Evolutionary conservation across 2,329 filamentous ascomycete species (phyloP).

Genomic region (Fusarium sp.): DNA sequence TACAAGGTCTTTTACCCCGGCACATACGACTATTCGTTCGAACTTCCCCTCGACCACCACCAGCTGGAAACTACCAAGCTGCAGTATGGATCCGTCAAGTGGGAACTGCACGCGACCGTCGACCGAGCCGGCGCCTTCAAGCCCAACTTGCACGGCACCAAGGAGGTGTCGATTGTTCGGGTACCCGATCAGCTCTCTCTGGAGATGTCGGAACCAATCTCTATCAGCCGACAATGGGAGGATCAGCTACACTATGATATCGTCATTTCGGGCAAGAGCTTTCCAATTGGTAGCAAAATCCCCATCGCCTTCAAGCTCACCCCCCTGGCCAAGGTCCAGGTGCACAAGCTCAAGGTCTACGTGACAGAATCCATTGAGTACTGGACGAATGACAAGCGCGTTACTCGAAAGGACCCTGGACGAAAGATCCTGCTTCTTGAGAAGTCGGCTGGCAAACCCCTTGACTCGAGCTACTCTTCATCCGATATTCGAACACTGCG

Average conservation of each 20-base stretch:
- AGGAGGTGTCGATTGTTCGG: conserved; percentile 87
- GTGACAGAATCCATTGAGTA: conserved; percentile 94
- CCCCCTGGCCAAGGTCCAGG: conserved; percentile 92
- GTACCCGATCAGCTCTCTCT: conserved; percentile 90
- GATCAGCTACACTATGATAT: conserved; percentile 97
- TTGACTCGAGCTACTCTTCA: conserved; percentile 80
- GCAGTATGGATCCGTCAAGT: conserved; percentile 88
- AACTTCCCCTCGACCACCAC: conserved; percentile 90
- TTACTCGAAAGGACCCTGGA: conserved; percentile 87
- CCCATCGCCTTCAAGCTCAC: conserved; percentile 96
- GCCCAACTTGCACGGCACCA: conserved; percentile 85
- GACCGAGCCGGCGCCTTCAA: conserved; percentile 93
- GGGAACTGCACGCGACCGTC: conserved; percentile 87
- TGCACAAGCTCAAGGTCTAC: conserved; percentile 92
- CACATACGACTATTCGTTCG: conserved; percentile 79
- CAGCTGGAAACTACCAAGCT: conserved; percentile 91
- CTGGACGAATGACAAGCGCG: conserved; percentile 87
- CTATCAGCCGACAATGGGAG: conserved; percentile 94
- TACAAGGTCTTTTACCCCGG: conserved; percentile 90
- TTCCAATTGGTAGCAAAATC: conserved; percentile 88
- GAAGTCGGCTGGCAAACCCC: conserved; percentile 85
- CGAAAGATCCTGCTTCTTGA: conserved; percentile 90
- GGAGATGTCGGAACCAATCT: conserved; percentile 93
- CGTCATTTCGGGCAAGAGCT: conserved; percentile 95
- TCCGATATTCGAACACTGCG: conserved; percentile 84